phyloP scores from a whole-genome alignment of 371 early-diverging fungal species.

The Apophysomyces elegans region DNA sequence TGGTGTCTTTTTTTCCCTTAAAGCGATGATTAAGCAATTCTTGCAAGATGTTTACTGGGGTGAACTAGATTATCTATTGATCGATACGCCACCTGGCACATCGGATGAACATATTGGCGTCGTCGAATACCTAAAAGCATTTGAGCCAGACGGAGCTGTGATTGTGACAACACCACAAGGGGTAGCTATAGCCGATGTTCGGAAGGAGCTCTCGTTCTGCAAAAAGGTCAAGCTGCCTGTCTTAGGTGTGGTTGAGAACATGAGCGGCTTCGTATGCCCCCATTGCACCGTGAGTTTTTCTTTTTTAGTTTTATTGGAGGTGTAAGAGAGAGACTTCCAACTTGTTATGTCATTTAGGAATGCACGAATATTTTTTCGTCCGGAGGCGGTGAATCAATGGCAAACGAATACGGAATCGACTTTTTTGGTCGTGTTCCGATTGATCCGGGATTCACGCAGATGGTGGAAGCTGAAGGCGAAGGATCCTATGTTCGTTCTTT shows the following conservation, averaged over 20 bases:
- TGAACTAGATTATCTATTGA: conserved; percentile 84
- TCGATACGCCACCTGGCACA: conserved; percentile 97
- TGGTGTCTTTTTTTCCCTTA: background rate
- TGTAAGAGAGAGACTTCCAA: conserved; percentile 23
- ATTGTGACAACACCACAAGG: conserved; percentile 93
- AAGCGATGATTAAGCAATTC: conserved; percentile 91
- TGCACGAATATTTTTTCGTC: conserved; percentile 93
- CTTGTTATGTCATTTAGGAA: conserved; percentile 57
- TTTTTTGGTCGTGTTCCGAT: conserved; percentile 89
- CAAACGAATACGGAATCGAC: conserved; percentile 75
- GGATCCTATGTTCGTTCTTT: conserved; percentile 61
- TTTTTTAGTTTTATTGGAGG: background rate
- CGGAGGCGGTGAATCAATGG: conserved; percentile 91
- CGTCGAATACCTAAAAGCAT: conserved; percentile 76
- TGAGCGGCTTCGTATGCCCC: conserved; percentile 92
- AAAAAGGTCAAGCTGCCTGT: conserved; percentile 77
- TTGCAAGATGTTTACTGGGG: conserved; percentile 90
- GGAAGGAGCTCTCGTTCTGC: conserved; percentile 88
- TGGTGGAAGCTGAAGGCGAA: conserved; percentile 66
- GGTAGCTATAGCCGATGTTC: conserved; percentile 87
- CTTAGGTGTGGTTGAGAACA: conserved; percentile 93
- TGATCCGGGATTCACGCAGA: conserved; percentile 74
- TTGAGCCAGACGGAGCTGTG: conserved; percentile 81
- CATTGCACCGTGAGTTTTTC: conserved; percentile 70
- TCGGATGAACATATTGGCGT: conserved; percentile 94